phyloP scores from a whole-genome alignment of 2,329 filamentous ascomycete species.

The Sclerotinia minor region DNA sequence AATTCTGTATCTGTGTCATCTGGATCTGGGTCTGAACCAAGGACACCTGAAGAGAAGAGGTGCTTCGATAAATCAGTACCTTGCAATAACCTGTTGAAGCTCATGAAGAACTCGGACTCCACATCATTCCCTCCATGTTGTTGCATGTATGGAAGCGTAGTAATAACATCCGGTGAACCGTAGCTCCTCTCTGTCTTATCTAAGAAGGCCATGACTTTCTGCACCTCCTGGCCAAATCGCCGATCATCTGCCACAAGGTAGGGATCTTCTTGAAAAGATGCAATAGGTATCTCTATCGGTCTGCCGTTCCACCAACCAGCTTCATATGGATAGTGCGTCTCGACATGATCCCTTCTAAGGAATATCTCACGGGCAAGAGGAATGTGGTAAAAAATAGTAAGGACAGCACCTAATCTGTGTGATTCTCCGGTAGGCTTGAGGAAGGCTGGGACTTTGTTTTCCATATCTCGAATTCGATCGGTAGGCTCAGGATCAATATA shows the following conservation, averaged over 20 bases:
- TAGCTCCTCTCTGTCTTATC: constrained; percentile 61
- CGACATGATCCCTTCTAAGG: constrained; percentile 47
- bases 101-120: constrained; percentile 35
- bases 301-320: constrained; percentile 63
- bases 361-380: constrained; percentile 58
- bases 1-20: constrained; percentile 32
- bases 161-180: constrained; percentile 54
- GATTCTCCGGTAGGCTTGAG: constrained; percentile 47
- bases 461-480: constrained; percentile 47
- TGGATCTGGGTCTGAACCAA: constrained; percentile 26
- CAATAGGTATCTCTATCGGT: constrained; percentile 44
- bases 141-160: constrained; percentile 37
- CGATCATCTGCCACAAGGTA: constrained; percentile 40
- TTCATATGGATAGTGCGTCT: constrained; percentile 55
- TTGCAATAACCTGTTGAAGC: constrained; percentile 32
- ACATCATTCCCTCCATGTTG: constrained; percentile 38
- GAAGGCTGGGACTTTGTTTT: constrained; percentile 52
- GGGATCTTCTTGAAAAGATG: constrained; percentile 27
- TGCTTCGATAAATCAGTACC: constrained; percentile 29
- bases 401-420: constrained; percentile 51
- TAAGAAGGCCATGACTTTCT: constrained; percentile 61
- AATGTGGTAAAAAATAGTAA: constrained; percentile 62
- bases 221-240: constrained; percentile 50
- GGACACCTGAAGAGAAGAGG: constrained; percentile 38
- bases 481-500: constrained; percentile 43